Base-by-base conservation (phyloP, 352 stramenopile species). In the Aphanomyces cochlioides region DNA sequence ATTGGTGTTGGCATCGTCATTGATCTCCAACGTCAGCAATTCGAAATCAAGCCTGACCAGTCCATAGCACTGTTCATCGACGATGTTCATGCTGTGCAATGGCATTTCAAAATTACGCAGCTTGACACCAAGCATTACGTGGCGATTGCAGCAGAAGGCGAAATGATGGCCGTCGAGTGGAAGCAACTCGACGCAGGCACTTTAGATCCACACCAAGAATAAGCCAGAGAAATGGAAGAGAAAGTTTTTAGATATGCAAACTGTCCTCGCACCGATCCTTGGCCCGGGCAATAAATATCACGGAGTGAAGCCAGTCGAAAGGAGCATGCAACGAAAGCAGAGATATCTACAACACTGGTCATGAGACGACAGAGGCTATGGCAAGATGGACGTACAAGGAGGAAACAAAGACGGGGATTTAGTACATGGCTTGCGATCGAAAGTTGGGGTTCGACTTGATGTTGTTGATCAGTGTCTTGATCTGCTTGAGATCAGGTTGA, bases 1-100 rank as follows among this genome's bases (percentile, higher is more conserved):
- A 60, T 92, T 15, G 84, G 85, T 10, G 81, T 90, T 41, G 85
- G 85, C 10, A 54, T 92, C n/a, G 81, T 80, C 8, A 89, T 90
- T 45, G 61, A 75, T 15, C 59, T 93, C 28, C 68, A 82, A 48
- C 81, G 83, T 47, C 78, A 77, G 13, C 81, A 91, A 63, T 90
- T 91, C 48, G 64, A 63, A 13, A 41, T 53, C 59, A 28, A 17
- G 12, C 3, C n/a, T 45, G 48, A 43, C 38, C n/a, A 13, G 5
- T 8, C 5, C 36, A 17, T 50, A 5, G n/a, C 47, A 40, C 40
- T 70, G 13, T 70, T 36, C 64, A 40, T 70, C 12, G 64, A 70
- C 54, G 21, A 48, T 28, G 5, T 36, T 28, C 7, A 45, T 10
- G 34, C 47, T 8, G 5, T 5, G 3, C 28, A 47, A 19, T 70